Evolutionary conservation across 2,329 filamentous ascomycete species (phyloP).

Genomic region (Dothidotthia symphoricarpi): DNA sequence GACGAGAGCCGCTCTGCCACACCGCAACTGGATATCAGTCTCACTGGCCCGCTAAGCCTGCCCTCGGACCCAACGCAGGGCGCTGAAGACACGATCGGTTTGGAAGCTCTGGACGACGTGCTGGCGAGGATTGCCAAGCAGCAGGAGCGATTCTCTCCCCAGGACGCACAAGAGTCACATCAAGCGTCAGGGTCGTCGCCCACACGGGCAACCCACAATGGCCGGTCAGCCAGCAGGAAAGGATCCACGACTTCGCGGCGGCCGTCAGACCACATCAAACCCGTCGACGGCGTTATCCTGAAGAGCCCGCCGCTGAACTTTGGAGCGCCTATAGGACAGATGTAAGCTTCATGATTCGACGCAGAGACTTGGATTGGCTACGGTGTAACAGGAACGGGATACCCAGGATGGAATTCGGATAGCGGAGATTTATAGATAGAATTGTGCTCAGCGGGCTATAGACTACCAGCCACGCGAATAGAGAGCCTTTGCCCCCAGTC

Average conservation of each 20-base stretch:
- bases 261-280: conserved; percentile 19
- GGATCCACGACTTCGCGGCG: conserved; percentile 20
- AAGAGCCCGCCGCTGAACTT: conserved; percentile 40
- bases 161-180: conserved; percentile 15
- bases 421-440: too few relatives aligned
- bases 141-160: conserved; percentile 17
- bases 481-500: too few relatives aligned
- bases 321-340: conserved; percentile 36
- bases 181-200: neutral
- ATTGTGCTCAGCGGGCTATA: too few relatives aligned
- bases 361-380: too few relatives aligned
- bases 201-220: conserved; percentile 3
- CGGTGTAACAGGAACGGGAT: too few relatives aligned
- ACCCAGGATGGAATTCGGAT: too few relatives aligned
- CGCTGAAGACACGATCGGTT: conserved; percentile 28
- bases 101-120: conserved; percentile 28
- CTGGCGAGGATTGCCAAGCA: conserved; percentile 27
- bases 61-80: conserved; percentile 35
- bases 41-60: conserved; percentile 35
- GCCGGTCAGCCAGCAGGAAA: conserved; percentile 19
- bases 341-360: too few relatives aligned
- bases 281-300: conserved; percentile 35
- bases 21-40: conserved; percentile 21
- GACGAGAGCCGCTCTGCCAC: conserved; percentile 15
- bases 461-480: too few relatives aligned